phyloP scores from a whole-genome alignment of 108 stramenopile species.

The Skeletonema potamos region DNA sequence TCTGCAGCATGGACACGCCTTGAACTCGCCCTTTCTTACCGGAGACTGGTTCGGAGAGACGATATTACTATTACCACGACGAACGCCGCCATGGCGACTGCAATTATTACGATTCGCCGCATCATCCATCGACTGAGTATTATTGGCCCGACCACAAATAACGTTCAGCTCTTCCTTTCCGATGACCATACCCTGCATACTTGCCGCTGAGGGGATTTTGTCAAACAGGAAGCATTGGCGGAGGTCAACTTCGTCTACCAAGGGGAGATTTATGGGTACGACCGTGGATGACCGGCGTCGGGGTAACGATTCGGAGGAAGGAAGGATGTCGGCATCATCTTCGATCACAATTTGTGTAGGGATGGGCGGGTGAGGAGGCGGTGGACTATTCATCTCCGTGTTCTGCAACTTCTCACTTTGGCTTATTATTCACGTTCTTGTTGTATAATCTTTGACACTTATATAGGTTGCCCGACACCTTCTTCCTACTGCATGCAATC shows the following conservation, averaged over 20 bases:
- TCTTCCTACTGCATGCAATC: too few relatives aligned
- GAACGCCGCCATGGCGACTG: neutral
- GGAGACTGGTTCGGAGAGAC: neutral
- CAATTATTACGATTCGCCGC: neutral
- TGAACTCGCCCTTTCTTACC: neutral
- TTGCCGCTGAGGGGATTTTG: neutral
- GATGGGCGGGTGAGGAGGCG: neutral
- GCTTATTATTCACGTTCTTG: neutral
- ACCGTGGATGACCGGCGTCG: neutral
- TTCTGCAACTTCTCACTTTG: neutral
- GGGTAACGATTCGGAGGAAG: neutral
- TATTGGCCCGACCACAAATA: neutral
- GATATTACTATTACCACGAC: neutral
- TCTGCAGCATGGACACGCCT: slow-evolving; percentile 7
- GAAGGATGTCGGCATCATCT: neutral
- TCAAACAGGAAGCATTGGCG: neutral
- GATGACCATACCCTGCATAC: slow-evolving; percentile 9
- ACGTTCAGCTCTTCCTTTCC: slow-evolving; percentile 1
- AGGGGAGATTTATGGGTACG: neutral
- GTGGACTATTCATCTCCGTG: neutral
- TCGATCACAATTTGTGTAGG: neutral
- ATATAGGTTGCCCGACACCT: too few relatives aligned
- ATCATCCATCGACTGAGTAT: slow-evolving; percentile 1
- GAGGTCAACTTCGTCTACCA: slow-evolving; percentile 14
- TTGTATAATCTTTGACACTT: too few relatives aligned